Evolutionary conservation across 228 moss, liverwort and hornwort species (phyloP).

Genomic region (Sphagnum magellanicum): DNA sequence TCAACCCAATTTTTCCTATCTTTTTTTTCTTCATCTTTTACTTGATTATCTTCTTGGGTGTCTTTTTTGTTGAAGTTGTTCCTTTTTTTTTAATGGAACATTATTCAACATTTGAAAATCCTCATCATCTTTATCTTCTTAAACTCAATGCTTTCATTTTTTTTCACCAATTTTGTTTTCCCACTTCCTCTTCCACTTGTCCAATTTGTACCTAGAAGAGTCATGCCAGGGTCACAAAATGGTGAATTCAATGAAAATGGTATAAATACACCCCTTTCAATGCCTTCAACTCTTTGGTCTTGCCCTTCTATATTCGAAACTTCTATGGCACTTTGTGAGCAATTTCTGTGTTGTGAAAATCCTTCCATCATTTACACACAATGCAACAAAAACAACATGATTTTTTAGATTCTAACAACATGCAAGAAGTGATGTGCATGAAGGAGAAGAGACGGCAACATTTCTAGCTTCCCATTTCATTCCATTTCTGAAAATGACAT

Average conservation of each 20-base stretch:
- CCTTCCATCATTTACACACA: too few relatives aligned
- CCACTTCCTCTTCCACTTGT: not conserved
- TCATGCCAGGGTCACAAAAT: not conserved
- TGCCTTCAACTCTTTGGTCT: not conserved
- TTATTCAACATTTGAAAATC: not conserved
- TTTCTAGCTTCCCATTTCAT: too few relatives aligned
- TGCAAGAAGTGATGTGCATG: too few relatives aligned
- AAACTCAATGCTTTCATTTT: not conserved
- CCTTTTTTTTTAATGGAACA: not conserved
- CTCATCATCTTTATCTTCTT: not conserved
- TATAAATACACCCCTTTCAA: not conserved
- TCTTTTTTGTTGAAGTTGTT: conserved; percentile 15
- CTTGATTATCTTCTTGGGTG: not conserved
- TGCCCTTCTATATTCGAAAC: not conserved
- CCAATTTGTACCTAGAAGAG: not conserved
- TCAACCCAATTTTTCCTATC: conserved; percentile 37
- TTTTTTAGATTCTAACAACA: too few relatives aligned
- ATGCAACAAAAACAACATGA: too few relatives aligned
- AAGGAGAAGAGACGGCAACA: too few relatives aligned
- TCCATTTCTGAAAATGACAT: too few relatives aligned
- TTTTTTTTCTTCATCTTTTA: conserved; percentile 23
- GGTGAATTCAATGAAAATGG: not conserved
- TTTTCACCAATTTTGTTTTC: not conserved
- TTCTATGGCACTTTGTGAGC: too few relatives aligned
- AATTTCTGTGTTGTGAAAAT: too few relatives aligned